Percentiles rank a stretch among this genome's conserved stretches.
phyloP scores from a whole-genome alignment of 495 filamentous ascomycete species.

The Hypoxylon lenormandii region DNA sequence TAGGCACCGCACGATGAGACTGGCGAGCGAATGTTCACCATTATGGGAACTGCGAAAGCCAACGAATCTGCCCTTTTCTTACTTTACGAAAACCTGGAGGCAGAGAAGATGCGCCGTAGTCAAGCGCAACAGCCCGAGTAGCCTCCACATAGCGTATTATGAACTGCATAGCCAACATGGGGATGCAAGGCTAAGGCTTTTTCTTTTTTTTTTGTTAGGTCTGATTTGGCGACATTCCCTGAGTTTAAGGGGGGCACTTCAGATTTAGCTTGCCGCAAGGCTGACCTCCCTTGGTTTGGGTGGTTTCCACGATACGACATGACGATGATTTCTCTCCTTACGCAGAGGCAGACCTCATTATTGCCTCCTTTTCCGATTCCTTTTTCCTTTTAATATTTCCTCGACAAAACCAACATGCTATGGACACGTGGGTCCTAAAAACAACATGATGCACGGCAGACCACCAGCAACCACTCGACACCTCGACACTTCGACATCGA shows the following conservation, averaged over 20 bases:
- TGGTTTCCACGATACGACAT: constrained; percentile 59
- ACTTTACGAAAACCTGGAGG: constrained; percentile 98
- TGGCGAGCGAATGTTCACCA: constrained; percentile 99
- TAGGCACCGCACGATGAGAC: constrained; percentile 92
- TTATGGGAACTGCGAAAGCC: constrained; percentile 88
- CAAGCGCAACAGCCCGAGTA: constrained; percentile 76
- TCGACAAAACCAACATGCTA: constrained; percentile 38
- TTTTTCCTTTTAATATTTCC: constrained; percentile 53
- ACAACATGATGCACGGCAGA: constrained; percentile 41
- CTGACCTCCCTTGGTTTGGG: constrained; percentile 58
- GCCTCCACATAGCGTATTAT: constrained; percentile 46
- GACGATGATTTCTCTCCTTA: constrained; percentile 57
- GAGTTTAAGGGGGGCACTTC: constrained; percentile 56
- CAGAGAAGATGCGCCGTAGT: constrained; percentile 95
- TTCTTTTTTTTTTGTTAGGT: constrained; percentile 54
- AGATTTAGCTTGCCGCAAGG: constrained; percentile 73
- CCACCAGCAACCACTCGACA: constrained; percentile 37
- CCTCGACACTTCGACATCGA: constrained; percentile 39
- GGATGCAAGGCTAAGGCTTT: constrained; percentile 37
- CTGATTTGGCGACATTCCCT: constrained; percentile 58
- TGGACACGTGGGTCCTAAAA: constrained; percentile 41
- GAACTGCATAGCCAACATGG: constrained; percentile 36
- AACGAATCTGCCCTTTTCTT: constrained; percentile 97
- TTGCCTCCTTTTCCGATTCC: constrained; percentile 53
- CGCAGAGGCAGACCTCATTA: constrained; percentile 52